These are phyloP conservation scores for Arachnomyces sp. DNA, from an alignment of 2,329 filamentous ascomycete species.

Conservation along the genomic window DNA sequence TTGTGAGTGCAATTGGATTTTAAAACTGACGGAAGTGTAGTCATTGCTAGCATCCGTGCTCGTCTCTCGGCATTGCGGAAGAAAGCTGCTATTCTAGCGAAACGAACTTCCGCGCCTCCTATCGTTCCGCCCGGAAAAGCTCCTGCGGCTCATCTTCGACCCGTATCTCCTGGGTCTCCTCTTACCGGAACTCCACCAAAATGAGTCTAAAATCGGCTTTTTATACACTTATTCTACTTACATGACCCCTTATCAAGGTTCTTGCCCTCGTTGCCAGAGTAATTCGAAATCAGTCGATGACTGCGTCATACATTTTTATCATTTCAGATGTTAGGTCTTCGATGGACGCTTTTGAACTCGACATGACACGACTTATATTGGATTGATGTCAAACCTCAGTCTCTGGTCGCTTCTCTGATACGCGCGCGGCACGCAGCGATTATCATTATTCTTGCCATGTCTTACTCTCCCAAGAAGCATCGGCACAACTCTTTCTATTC, in stretches of 20 bases:
- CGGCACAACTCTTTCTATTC: too few relatives aligned
- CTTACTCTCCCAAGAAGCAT: too few relatives aligned
- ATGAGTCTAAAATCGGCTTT: slow-evolving; percentile 11
- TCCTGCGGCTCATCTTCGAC: slow-evolving; percentile 22
- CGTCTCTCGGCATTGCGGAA: slow-evolving; percentile 40
- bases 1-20: slow-evolving; percentile 16
- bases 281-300: too few relatives aligned
- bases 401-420: too few relatives aligned
- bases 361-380: slow-evolving; percentile 5
- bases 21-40: slow-evolving; percentile 17
- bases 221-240: too few relatives aligned
- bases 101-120: slow-evolving; percentile 35
- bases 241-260: too few relatives aligned
- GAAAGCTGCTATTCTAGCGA: slow-evolving; percentile 41
- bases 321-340: too few relatives aligned
- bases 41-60: slow-evolving; percentile 42
- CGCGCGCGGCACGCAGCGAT: too few relatives aligned
- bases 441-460: too few relatives aligned
- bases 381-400: slow-evolving; percentile 15
- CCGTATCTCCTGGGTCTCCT: slow-evolving; percentile 19
- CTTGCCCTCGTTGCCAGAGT: too few relatives aligned
- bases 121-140: slow-evolving; percentile 22
- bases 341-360: slow-evolving; percentile 18
- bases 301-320: too few relatives aligned
- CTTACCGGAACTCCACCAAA: slow-evolving; percentile 28